Evolutionary conservation across 345 rosid species (phyloP).

Genomic region (Populus ilicifolia): DNA sequence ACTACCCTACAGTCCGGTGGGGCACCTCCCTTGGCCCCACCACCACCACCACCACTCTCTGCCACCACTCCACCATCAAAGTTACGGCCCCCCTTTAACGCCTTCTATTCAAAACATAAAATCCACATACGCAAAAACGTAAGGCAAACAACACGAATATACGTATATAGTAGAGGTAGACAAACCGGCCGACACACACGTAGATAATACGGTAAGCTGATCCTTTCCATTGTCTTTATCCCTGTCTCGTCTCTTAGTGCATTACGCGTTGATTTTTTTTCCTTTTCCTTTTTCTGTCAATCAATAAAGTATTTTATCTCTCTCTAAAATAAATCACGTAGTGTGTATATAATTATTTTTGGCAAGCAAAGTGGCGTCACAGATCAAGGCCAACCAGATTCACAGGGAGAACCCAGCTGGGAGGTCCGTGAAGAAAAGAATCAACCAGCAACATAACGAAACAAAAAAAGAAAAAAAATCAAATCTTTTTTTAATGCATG

Average conservation of each 20-base stretch:
- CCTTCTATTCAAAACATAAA: neutral
- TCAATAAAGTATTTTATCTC: neutral
- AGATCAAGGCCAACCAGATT: slow-evolving; percentile 5
- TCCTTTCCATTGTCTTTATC: slow-evolving; percentile 8
- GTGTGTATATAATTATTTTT: neutral
- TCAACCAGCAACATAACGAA: slow-evolving; percentile 22
- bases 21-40: neutral
- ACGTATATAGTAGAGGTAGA: neutral
- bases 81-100: neutral
- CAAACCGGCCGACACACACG: neutral
- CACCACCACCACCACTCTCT: neutral
- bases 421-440: slow-evolving; percentile 35
- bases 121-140: neutral
- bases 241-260: slow-evolving; percentile 14
- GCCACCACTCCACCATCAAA: neutral
- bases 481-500: neutral
- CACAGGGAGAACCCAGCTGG: slow-evolving; percentile 22
- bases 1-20: neutral
- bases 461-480: neutral
- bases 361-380: slow-evolving; percentile 14
- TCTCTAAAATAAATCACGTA: neutral
- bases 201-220: neutral
- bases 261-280: slow-evolving; percentile 8
- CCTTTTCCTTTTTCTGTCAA: neutral
- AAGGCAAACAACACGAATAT: neutral